Percentiles rank a stretch among this genome's conserved stretches.
Conservation (phyloP, 257 asterid genomes). For the Gentiana macrophylla region DNA sequence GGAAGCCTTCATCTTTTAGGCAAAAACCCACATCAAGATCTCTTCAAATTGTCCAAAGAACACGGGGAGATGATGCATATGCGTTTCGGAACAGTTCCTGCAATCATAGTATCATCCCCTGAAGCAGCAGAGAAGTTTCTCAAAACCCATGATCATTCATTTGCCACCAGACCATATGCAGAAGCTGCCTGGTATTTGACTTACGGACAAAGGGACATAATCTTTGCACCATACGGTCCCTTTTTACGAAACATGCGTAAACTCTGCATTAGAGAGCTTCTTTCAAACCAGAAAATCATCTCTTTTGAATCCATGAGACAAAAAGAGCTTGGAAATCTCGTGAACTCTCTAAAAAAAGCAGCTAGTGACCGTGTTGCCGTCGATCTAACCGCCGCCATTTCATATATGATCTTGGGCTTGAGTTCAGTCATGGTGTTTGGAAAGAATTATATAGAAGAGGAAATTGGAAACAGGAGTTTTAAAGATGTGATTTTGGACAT, state of each 20-base stretch:
- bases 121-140: slow-evolving; percentile 8
- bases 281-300: slow-evolving; percentile 7
- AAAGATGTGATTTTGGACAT: slow-evolving; percentile 7
- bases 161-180: slow-evolving; percentile 11
- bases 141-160: slow-evolving; percentile 12
- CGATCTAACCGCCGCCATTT: slow-evolving; percentile 8
- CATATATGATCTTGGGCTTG: slow-evolving; percentile 8
- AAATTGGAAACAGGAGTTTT: slow-evolving; percentile 8
- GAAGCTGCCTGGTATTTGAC: slow-evolving; percentile 6
- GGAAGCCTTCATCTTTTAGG: slow-evolving; percentile 21
- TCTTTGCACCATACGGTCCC: slow-evolving; percentile 8
- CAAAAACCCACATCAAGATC: slow-evolving; percentile 7
- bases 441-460: slow-evolving; percentile 10
- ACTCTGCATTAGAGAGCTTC: slow-evolving; percentile 8
- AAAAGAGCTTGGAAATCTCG: slow-evolving; percentile 7
- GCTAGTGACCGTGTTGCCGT: slow-evolving; percentile 1
- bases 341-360: slow-evolving; percentile 4
- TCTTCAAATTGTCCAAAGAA: slow-evolving; percentile 2
- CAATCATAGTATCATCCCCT: too few relatives aligned
- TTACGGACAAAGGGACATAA: slow-evolving; percentile 4
- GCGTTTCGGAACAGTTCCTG: slow-evolving; percentile 4
- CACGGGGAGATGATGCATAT: slow-evolving; percentile 10
- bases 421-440: slow-evolving; percentile 14
- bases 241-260: slow-evolving; percentile 15
- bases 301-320: slow-evolving; percentile 11